Evolutionary conservation across 441 rosid genomes (phyloP), one percentile per base, ranked within the genome.

Genomic region (Theobroma grandiflorum): DNA sequence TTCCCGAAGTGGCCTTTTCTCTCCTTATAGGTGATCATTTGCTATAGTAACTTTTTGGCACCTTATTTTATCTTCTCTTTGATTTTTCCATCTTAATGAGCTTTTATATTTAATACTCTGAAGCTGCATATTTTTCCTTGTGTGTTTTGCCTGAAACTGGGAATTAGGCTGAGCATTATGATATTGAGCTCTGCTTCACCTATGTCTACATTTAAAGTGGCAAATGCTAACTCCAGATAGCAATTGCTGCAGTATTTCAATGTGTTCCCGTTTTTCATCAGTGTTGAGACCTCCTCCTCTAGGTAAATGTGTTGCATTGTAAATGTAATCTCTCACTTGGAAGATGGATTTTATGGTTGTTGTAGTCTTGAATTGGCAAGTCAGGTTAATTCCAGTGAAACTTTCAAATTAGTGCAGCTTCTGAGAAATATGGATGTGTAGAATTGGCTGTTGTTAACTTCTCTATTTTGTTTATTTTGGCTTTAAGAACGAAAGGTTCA

Each of bases 391-490:
- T 16, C 59, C 20, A 53, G 59, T 53, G 6, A 53, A 33, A 20
- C 33, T 59, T 59, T 6, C 6, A 59, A 57, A 57, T 20, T n/a
- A 57, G 11, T 20, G 31, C 26, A n/a, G 62, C 31, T 57, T 50
- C 78, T n/a, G 35, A 16, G 20, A 16, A 16, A 16, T n/a, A 72
- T 53, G 22, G 40, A 11, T 0, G 61, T 38, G 20, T 38, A 33
- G 38, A 33, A 33, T 35, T 4, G 26, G 26, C 8, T 16, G 26
- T 43, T 61, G 35, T 40, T 61, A 20, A 70, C 76, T 26, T 69
- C 1, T 43, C 47, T 68, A 33, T 65, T 78, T 63, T 53, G 80
- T 72, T 35, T 72, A 2, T 49, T 52, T 53, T 9, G 53, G 76
- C 15, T 42, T 15, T 43, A 68, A 68, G 22, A 45, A 4, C 1